phyloP scores from a whole-genome alignment of 2,329 filamentous ascomycete genomes.

The Arachnopeziza araneosa region DNA sequence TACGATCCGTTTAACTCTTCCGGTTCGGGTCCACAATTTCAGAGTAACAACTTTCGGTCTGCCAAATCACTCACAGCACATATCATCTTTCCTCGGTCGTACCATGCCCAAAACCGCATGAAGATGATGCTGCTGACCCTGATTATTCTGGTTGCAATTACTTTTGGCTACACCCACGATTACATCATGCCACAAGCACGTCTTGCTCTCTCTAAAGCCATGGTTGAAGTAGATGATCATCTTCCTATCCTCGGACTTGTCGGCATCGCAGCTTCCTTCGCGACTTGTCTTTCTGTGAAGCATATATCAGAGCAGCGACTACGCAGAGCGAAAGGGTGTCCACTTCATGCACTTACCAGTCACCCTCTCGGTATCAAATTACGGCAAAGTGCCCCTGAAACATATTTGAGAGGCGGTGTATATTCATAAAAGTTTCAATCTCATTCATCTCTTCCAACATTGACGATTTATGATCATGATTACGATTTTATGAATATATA shows the following conservation, averaged over 20 bases:
- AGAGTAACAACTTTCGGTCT: constrained; percentile 1
- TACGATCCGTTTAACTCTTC: constrained; percentile 10
- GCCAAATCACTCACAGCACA: neutral
- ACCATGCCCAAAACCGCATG: neutral
- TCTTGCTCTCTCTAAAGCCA: neutral
- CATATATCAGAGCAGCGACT: constrained; percentile 4
- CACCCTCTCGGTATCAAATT: neutral
- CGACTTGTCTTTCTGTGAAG: constrained; percentile 17
- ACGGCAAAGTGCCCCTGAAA: neutral
- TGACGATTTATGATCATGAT: neutral
- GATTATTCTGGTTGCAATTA: neutral
- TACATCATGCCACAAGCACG: neutral
- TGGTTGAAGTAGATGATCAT: constrained; percentile 1
- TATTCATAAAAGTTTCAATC: neutral
- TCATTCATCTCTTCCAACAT: neutral
- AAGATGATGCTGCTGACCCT: neutral
- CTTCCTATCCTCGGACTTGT: constrained; percentile 21
- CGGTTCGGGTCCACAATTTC: constrained; percentile 10
- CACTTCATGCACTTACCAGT: neutral
- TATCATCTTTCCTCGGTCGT: neutral
- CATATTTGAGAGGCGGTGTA: neutral
- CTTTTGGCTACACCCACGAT: neutral
- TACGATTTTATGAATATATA: neutral
- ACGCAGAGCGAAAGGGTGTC: neutral
- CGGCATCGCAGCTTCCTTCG: constrained; percentile 16